phyloP scores from a whole-genome alignment of 768 basidiomycete genomes.

The Pulveroboletus sp. region DNA sequence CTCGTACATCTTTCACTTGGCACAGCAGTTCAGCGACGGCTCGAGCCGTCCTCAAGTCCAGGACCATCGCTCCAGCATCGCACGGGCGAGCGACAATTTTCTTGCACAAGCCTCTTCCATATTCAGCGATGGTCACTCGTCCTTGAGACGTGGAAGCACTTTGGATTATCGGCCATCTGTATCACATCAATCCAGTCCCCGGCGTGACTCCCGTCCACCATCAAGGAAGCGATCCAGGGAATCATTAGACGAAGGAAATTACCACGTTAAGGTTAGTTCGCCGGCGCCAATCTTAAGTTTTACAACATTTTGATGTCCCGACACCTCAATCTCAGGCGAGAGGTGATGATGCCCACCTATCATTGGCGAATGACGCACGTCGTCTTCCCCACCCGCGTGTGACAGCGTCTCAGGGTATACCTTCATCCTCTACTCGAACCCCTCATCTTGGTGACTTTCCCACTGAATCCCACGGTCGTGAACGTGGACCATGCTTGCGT shows the following conservation, averaged over 20 bases:
- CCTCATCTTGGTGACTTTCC: slow-evolving; percentile 12
- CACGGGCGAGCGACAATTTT: slow-evolving; percentile 32
- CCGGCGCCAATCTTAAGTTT: slow-evolving; percentile 29
- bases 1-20: slow-evolving; percentile 19
- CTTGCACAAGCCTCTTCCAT: slow-evolving; percentile 32
- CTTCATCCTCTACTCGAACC: slow-evolving; percentile 12
- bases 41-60: slow-evolving; percentile 23
- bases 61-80: slow-evolving; percentile 32
- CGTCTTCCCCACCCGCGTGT: slow-evolving; percentile 23
- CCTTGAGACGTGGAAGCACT: slow-evolving; percentile 15
- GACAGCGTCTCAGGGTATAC: slow-evolving; percentile 21
- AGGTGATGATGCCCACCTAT: slow-evolving; percentile 17
- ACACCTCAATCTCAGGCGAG: slow-evolving; percentile 28
- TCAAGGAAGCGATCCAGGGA: slow-evolving; percentile 35
- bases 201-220: slow-evolving; percentile 19
- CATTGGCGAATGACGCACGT: slow-evolving; percentile 22
- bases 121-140: slow-evolving; percentile 22
- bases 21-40: slow-evolving; percentile 22
- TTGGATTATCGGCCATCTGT: slow-evolving; percentile 17
- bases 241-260: slow-evolving; percentile 25
- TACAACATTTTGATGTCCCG: slow-evolving; percentile 21
- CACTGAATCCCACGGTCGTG: slow-evolving; percentile 16
- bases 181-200: slow-evolving; percentile 15
- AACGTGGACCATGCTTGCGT: slow-evolving; percentile 21
- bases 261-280: slow-evolving; percentile 29